Evolutionary conservation across 257 asterid species (phyloP), one percentile per base, ranked within the genome.

Genomic region (Solanum paucissectum): DNA sequence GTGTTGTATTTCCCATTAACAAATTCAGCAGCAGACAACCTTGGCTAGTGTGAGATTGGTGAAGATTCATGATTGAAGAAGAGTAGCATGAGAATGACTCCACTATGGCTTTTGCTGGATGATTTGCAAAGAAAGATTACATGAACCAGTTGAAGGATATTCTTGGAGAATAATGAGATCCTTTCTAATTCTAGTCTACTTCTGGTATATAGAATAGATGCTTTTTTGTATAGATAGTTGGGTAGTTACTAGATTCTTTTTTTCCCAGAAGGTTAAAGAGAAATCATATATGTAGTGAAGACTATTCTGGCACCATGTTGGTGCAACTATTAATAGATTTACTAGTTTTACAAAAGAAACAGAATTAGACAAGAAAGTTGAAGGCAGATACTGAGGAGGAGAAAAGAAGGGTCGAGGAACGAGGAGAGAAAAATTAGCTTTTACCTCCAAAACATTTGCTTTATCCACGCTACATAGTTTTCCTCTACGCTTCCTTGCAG

Each of bases 401-500:
- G 66, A 77, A 77, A 42, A 87, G 75, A 46, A 77, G 69, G n/a
- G 85, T 10, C 72, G 42, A 36, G 25, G 18, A 16, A 68, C 52
- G 23, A 68, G 25, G 83, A 86, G 83, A 86, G 81, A 32, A 66
- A 86, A 76, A 87, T 18, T 2, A 60, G 29, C 81, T 66, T 23
- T 42, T 93, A 94, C 99, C 99, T 97, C 99, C 96, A 97, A 91
- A 73, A 97, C 99, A 91, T 97, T 97, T 87, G 99, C 99, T 92
- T 97, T 97, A 89, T 97, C 99, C 37, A 97, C 99, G 76, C 98
- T 96, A 88, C 99, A 97, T 79, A 97, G 98, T 88, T 94, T 96
- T 86, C 98, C 98, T 68, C 90, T 89, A 52, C 99, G 98, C 75
- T 94, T 97, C 90, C 94, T 92, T 88, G 99, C 98, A 90, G 98